phyloP scores from a whole-genome alignment of 1,284 basidiomycete species.

The Ustilago vetiveriae region DNA sequence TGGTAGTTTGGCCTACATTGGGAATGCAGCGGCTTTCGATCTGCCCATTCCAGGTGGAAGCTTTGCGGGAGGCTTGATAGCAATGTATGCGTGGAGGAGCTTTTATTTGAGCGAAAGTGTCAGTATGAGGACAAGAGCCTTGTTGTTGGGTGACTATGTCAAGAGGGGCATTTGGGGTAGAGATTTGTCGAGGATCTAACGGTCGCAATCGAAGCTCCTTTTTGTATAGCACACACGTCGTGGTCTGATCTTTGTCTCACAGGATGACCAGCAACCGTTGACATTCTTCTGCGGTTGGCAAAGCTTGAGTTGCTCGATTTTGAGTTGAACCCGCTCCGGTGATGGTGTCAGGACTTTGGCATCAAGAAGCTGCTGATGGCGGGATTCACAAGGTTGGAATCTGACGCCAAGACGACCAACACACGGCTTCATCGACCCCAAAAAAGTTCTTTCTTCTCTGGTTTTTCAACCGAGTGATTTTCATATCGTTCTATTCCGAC shows the following conservation, averaged over 20 bases:
- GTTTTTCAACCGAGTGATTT: background rate
- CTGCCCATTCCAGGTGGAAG: slow-evolving; percentile 61
- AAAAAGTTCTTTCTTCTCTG: no score
- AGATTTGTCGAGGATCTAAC: slow-evolving; percentile 48
- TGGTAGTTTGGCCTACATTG: slow-evolving; percentile 63
- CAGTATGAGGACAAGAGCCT: slow-evolving; percentile 54
- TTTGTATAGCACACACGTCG: no score
- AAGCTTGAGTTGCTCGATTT: no score
- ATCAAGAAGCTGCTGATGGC: no score
- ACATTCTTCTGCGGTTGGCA: no score
- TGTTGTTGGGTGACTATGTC: slow-evolving; percentile 63
- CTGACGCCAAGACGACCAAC: no score
- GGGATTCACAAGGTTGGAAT: no score
- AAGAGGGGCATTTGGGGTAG: slow-evolving; percentile 62
- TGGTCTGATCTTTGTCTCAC: no score
- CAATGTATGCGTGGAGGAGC: slow-evolving; percentile 64
- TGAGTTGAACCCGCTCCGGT: no score
- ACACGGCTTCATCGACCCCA: no score
- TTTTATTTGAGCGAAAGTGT: slow-evolving; percentile 61
- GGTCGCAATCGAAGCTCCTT: background rate
- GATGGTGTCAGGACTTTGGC: no score
- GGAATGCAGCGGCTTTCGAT: slow-evolving; percentile 66
- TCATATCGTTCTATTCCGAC: background rate
- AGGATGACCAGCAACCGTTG: no score
- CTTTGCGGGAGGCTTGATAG: slow-evolving; percentile 62